phyloP scores from a whole-genome alignment of 2,329 filamentous ascomycete species.

The Verticillium nubilum region DNA sequence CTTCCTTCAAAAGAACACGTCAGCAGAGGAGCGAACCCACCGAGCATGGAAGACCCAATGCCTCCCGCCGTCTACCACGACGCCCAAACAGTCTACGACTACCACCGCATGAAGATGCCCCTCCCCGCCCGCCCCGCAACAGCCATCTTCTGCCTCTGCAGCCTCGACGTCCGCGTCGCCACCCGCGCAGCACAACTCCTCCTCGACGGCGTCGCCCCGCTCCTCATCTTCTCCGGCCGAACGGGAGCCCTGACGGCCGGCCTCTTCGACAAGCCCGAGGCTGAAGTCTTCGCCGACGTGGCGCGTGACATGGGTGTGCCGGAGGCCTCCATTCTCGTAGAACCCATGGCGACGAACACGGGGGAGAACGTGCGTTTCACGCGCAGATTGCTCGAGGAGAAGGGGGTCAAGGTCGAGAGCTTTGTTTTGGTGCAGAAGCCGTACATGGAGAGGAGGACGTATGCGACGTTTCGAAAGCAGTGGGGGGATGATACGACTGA shows the following conservation, averaged over 20 bases:
- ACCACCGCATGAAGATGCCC: conserved; percentile 30
- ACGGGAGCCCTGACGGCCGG: conserved; percentile 32
- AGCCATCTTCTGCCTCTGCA: conserved; percentile 41
- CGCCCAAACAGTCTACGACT: conserved; percentile 34
- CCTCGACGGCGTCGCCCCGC: conserved; percentile 29
- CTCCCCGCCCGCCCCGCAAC: conserved; percentile 28
- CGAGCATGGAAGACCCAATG: not conserved
- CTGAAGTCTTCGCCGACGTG: conserved; percentile 34
- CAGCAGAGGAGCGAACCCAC: too few species aligned
- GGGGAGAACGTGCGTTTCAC: conserved; percentile 43
- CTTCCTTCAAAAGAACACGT: too few species aligned
- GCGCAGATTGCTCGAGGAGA: conserved; percentile 24
- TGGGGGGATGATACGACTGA: conserved; percentile 29
- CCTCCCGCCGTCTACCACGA: conserved; percentile 17
- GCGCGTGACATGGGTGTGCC: conserved; percentile 34
- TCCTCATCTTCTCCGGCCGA: conserved; percentile 38
- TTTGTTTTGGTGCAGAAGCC: conserved; percentile 42
- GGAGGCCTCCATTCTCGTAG: conserved; percentile 28
- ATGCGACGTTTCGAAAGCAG: conserved; percentile 39
- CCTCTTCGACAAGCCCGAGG: conserved; percentile 34
- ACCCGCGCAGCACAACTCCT: conserved; percentile 34
- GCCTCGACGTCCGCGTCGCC: conserved; percentile 39
- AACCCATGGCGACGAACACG: conserved; percentile 35
- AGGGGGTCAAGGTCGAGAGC: conserved; percentile 18
- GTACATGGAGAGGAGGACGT: conserved; percentile 42